phyloP scores from a whole-genome alignment of 2,329 filamentous ascomycete genomes.

The Xylariaceae sp. region DNA sequence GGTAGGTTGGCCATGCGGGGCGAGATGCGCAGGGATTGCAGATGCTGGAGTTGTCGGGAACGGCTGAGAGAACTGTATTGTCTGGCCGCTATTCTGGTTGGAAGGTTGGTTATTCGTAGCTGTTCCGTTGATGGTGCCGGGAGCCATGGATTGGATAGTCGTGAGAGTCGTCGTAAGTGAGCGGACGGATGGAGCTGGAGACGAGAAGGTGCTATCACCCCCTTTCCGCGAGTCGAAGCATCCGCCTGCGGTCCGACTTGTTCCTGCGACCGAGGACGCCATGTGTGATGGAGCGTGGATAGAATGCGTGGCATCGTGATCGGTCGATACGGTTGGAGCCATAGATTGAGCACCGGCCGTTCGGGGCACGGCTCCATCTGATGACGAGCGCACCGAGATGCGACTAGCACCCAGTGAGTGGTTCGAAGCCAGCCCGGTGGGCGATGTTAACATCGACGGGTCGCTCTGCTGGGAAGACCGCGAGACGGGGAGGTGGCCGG shows the following conservation, averaged over 20 bases:
- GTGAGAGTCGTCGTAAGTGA: conserved; percentile 81
- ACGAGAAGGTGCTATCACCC: conserved; percentile 74
- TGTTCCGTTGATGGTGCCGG: conserved; percentile 36
- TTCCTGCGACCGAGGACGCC: conserved; percentile 64
- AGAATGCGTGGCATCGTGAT: conserved; percentile 70
- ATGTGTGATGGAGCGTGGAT: conserved; percentile 72
- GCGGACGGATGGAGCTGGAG: conserved; percentile 73
- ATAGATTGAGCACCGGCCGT: conserved; percentile 67
- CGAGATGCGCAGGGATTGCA: conserved; percentile 67
- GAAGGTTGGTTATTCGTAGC: conserved; percentile 35
- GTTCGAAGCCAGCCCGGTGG: conserved; percentile 44
- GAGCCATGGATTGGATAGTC: conserved; percentile 73
- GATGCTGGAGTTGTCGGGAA: conserved; percentile 62
- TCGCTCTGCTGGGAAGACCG: conserved; percentile 39
- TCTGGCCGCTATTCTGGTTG: conserved; percentile 41
- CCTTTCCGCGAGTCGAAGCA: conserved; percentile 66
- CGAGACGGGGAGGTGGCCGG: conserved; percentile 51
- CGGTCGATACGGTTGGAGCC: conserved; percentile 79
- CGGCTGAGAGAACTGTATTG: conserved; percentile 61
- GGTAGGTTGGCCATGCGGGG: conserved; percentile 48
- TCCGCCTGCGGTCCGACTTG: conserved; percentile 63
- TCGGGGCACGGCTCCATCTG: conserved; percentile 52
- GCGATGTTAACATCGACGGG: conserved; percentile 52
- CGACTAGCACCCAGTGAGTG: conserved; percentile 53
- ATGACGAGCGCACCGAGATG: conserved; percentile 57